These are phyloP conservation scores for Suillus bovinus DNA, from an alignment of 768 basidiomycete genomes.

Conservation along the genomic window DNA sequence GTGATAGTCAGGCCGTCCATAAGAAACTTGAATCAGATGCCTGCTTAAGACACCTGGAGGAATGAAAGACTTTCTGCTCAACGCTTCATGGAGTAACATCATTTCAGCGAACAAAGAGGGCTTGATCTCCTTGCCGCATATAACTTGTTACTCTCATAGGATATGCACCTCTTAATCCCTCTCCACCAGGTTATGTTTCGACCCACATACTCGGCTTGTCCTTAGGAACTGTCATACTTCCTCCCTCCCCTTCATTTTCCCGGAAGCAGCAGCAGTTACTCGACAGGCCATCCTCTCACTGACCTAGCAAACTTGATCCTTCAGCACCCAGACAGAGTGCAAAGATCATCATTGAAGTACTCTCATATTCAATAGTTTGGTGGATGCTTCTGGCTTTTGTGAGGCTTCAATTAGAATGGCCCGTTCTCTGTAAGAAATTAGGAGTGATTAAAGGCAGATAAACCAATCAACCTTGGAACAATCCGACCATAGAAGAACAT, in stretches of 20 bases:
- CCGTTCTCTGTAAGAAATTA: constrained; percentile 49
- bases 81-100: constrained; percentile 59
- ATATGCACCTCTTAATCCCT: not conserved
- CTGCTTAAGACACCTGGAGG: constrained; percentile 39
- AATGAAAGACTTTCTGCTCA: constrained; percentile 64
- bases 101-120: constrained; percentile 92
- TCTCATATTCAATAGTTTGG: constrained; percentile 78
- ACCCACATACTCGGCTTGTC: constrained; percentile 87
- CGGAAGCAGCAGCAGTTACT: constrained; percentile 43
- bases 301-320: constrained; percentile 12
- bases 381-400: constrained; percentile 58
- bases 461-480: constrained; percentile 54
- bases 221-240: constrained; percentile 77
- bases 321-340: constrained; percentile 55
- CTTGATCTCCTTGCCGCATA: constrained; percentile 74
- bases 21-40: not conserved
- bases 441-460: not conserved
- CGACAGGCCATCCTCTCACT: constrained; percentile 12
- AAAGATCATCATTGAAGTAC: constrained; percentile 76
- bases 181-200: constrained; percentile 74
- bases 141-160: constrained; percentile 8
- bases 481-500: constrained; percentile 65
- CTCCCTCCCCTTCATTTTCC: constrained; percentile 75
- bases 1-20: constrained; percentile 17
- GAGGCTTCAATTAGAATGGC: constrained; percentile 45